These are phyloP conservation scores for Fraxinus velutina DNA, from an alignment of 305 asterid genomes.

Conservation along the genomic window DNA sequence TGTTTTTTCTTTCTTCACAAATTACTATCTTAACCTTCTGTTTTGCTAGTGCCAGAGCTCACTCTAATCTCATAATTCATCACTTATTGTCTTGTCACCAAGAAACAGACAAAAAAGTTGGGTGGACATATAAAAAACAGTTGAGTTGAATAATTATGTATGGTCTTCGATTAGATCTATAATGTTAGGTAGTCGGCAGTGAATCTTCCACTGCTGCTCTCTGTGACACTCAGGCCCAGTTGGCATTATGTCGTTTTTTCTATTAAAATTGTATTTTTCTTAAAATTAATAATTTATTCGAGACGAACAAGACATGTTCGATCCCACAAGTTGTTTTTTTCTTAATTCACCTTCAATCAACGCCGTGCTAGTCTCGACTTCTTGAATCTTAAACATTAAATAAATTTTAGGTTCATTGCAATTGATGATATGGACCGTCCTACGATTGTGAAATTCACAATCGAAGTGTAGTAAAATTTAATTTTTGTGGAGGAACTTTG, in stretches of 20 bases:
- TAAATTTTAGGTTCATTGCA: not conserved
- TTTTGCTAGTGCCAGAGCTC: constrained; percentile 19
- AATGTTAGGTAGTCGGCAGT: not conserved
- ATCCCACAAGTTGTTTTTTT: not conserved
- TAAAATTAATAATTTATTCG: not conserved
- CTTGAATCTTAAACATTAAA: not conserved
- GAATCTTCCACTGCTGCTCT: not conserved
- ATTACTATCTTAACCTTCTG: not conserved
- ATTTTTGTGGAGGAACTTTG: no score
- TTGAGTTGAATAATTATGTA: constrained; percentile 1
- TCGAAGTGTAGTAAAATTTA: not conserved
- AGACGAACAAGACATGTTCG: not conserved
- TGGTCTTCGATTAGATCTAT: constrained; percentile 22
- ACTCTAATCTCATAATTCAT: constrained; percentile 13
- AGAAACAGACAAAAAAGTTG: constrained; percentile 22
- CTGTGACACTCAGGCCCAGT: not conserved
- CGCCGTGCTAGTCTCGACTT: not conserved
- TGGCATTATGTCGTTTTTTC: not conserved
- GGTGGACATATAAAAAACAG: not conserved
- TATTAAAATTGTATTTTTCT: not conserved
- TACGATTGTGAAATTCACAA: not conserved
- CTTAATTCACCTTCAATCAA: not conserved
- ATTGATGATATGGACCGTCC: not conserved
- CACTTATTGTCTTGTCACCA: constrained; percentile 13
- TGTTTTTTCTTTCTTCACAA: not conserved